phyloP scores from a whole-genome alignment of 1,139 yeast genomes.

The Debaryomyces nepalensis region DNA sequence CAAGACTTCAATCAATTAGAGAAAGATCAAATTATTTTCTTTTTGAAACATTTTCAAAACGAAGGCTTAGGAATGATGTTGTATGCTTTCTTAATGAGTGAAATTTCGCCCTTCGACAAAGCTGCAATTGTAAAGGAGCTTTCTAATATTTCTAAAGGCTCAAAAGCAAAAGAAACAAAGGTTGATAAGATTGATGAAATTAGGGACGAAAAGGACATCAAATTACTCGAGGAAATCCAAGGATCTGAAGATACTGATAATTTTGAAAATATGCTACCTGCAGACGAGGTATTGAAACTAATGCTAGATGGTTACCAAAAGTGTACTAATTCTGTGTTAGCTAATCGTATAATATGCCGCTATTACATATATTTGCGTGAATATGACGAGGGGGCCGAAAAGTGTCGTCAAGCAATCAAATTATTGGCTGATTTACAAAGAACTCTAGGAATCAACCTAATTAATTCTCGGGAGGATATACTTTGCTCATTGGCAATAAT shows the following conservation, averaged over 20 bases:
- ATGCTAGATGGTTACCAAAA: conserved; percentile 58
- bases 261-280: conserved; percentile 30
- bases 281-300: conserved; percentile 58
- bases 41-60: conserved; percentile 58
- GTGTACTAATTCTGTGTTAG: conserved; percentile 56
- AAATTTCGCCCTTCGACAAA: conserved; percentile 62
- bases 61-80: conserved; percentile 69
- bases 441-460: conserved; percentile 51
- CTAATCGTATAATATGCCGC: conserved; percentile 66
- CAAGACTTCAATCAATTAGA: conserved; percentile 54
- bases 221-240: conserved; percentile 17
- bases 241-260: conserved; percentile 22
- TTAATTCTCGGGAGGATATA: conserved; percentile 60
- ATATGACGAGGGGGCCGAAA: conserved; percentile 64
- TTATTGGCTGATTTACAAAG: conserved; percentile 55
- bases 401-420: conserved; percentile 65
- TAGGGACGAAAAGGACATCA: conserved; percentile 25
- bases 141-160: conserved; percentile 12
- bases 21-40: conserved; percentile 49
- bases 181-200: conserved; percentile 23
- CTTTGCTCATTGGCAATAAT: conserved; percentile 72
- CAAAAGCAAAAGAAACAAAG: conserved; percentile 25
- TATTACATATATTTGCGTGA: conserved; percentile 66
- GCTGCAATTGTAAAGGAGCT: conserved; percentile 25
- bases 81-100: conserved; percentile 65